Evolutionary conservation across 1,284 basidiomycete species (phyloP).

Genomic region (Laetiporus sulphureus): DNA sequence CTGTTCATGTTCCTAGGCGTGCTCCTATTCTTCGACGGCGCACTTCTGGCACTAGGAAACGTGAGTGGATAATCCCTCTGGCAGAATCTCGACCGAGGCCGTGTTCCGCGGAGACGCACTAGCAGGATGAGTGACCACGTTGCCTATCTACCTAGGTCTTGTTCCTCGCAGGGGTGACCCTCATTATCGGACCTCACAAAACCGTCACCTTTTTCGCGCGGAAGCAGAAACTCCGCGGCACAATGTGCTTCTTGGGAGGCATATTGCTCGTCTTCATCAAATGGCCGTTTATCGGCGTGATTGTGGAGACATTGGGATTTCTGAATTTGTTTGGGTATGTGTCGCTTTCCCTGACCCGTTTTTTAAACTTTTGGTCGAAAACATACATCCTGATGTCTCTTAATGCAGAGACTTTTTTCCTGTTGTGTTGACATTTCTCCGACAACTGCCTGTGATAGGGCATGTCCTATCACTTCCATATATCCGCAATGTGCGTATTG

Average conservation of each 20-base stretch:
- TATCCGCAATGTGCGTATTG: slow-evolving; percentile 56
- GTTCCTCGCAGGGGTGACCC: slow-evolving; percentile 86
- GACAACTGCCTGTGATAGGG: slow-evolving; percentile 92
- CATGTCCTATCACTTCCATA: slow-evolving; percentile 84
- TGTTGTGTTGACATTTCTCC: slow-evolving; percentile 91
- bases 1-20: slow-evolving; percentile 96
- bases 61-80: slow-evolving; percentile 35
- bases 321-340: slow-evolving; percentile 95
- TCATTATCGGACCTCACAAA: slow-evolving; percentile 94
- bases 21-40: slow-evolving; percentile 95
- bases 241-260: slow-evolving; percentile 85
- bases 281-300: slow-evolving; percentile 90
- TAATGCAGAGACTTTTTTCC: slow-evolving; percentile 93
- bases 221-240: slow-evolving; percentile 94
- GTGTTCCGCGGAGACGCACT: too few species aligned
- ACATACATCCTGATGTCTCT: neutral
- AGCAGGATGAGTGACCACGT: too few species aligned
- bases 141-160: slow-evolving; percentile 63
- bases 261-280: slow-evolving; percentile 85
- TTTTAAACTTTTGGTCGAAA: neutral
- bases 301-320: slow-evolving; percentile 94
- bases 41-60: slow-evolving; percentile 95
- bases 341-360: slow-evolving; percentile 9
- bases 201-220: slow-evolving; percentile 98
- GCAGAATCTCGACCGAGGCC: too few species aligned